Base-by-base conservation (phyloP, 2,329 filamentous ascomycete species). In the Fusarium chlamydosporum region DNA sequence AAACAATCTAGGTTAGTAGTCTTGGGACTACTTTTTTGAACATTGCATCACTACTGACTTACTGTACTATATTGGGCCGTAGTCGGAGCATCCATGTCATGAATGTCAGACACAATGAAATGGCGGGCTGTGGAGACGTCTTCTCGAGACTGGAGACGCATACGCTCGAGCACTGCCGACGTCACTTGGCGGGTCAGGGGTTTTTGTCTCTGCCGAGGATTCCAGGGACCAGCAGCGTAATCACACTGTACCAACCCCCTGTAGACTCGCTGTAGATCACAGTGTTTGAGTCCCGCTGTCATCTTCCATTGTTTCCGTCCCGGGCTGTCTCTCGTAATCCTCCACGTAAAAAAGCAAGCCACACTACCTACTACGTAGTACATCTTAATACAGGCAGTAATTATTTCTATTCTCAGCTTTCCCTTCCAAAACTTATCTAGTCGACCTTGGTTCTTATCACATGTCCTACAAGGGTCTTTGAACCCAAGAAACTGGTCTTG, bases 181-280 rank as follows among this genome's bases (percentile, higher is more conserved):
- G 68, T 71, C 68, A 71, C 67, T 70, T 61, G 53, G 59, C 64
- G 63, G 60, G 57, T 45, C 50, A 75, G 55, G 67, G 63, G 56
- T 61, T 29, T 29, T 29, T n/a, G 35, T 38, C 37, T 53, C 53
- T 65, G 37, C 61, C 62, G 54, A 56, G 35, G 37, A 33, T 35
- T 41, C 20, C 40, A 65, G 43, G 61, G 37, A 26, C 20, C 67
- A 54, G 11, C 16, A 18, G 8, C n/a, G 12, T 6, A 15, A 13
- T 45, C 38, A 12, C 46, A 59, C 61, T 65, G 60, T 65, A 6
- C 7, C 7, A 4, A 1, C 1, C 6, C 5, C 4, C 12, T 15
- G 23, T 23, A 13, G 3, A 16, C 2, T 6, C 9, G 6, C 6
- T 7, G 8, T 16, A 51, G 37, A 16, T 35, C 16, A 70, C 59